phyloP scores from a whole-genome alignment of 2,329 filamentous ascomycete species.

The Colletotrichum truncatum region DNA sequence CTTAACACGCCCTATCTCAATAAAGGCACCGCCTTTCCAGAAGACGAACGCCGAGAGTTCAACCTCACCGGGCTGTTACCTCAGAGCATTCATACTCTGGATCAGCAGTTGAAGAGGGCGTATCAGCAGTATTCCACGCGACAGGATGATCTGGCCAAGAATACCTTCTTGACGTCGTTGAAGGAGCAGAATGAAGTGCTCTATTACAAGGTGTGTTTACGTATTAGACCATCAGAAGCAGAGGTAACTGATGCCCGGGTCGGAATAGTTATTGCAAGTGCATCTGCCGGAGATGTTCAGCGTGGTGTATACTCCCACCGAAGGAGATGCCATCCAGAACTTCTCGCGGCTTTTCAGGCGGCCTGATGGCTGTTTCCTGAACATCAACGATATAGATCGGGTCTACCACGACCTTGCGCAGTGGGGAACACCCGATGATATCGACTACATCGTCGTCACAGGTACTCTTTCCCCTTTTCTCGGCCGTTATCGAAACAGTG shows the following conservation, averaged over 20 bases:
- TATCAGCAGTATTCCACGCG: slow-evolving; percentile 80
- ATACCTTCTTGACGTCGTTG: slow-evolving; percentile 86
- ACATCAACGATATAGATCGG: slow-evolving; percentile 73
- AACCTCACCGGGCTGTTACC: slow-evolving; percentile 79
- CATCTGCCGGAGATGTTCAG: slow-evolving; percentile 90
- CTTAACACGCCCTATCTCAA: slow-evolving; percentile 64
- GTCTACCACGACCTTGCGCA: slow-evolving; percentile 73
- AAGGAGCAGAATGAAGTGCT: slow-evolving; percentile 88
- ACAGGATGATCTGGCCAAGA: slow-evolving; percentile 77
- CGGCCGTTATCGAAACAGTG: background rate
- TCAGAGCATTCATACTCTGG: slow-evolving; percentile 75
- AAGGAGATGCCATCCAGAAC: slow-evolving; percentile 87
- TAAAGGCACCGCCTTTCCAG: slow-evolving; percentile 82
- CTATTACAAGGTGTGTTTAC: slow-evolving; percentile 72
- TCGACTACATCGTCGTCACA: slow-evolving; percentile 89
- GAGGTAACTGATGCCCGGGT: too few species aligned
- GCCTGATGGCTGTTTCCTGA: slow-evolving; percentile 84
- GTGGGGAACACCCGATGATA: slow-evolving; percentile 76
- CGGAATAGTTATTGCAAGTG: slow-evolving; percentile 72
- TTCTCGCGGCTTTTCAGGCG: slow-evolving; percentile 81
- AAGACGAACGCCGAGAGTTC: slow-evolving; percentile 74
- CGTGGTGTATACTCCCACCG: slow-evolving; percentile 91
- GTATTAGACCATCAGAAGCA: too few species aligned
- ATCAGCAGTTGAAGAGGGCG: slow-evolving; percentile 79
- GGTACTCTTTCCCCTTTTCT: slow-evolving; percentile 53